Base-by-base conservation (phyloP, 176 grass and related monocot species). In the Canna indica region DNA sequence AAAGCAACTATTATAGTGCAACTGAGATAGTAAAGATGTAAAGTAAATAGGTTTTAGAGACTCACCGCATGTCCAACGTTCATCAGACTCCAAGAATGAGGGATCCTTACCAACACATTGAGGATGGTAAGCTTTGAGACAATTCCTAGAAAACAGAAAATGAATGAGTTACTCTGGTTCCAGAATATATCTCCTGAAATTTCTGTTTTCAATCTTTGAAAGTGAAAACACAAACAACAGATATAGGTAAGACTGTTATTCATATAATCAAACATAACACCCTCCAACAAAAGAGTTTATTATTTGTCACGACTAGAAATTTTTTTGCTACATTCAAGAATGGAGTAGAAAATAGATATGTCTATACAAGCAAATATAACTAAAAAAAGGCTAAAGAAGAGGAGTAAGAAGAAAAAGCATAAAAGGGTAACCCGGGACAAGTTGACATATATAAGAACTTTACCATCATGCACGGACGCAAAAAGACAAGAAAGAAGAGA, bases 61-160 rank as follows among this genome's bases (percentile, higher is more conserved):
- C 79, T 96, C 39, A 96, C 92, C 67, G 35, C 88, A 96, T 28
- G 81, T 73, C 79, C 85, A 91, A 39, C 36, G 36, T 13, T 83
- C 81, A 20, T 34, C 56, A 12, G 71, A 69, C 56, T 57, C 71
- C 75, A 92, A 69, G 75, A 81, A 74, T 27, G 33, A 72, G 13
- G 73, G 65, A 34, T 76, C 75, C 77, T 80, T 83, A 44, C 33
- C 67, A 33, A 77, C 67, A 50, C 93, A 96, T 0, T 30, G 0
- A 57, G 73, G 83, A 79, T 96, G 93, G 68, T 91, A 96, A 59
- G 72, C 59, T 60, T 96, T 96, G 69, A 78, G 73, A 77, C 93
- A 96, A 63, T 87, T 87, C 76, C 93, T 96, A 84, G 38, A 84
- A 87, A 14, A 32, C 36, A 47, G 14, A 33, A 82, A 45, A 27